Conservation (phyloP, 768 basidiomycete genomes). For the Lentinula detonsa region DNA sequence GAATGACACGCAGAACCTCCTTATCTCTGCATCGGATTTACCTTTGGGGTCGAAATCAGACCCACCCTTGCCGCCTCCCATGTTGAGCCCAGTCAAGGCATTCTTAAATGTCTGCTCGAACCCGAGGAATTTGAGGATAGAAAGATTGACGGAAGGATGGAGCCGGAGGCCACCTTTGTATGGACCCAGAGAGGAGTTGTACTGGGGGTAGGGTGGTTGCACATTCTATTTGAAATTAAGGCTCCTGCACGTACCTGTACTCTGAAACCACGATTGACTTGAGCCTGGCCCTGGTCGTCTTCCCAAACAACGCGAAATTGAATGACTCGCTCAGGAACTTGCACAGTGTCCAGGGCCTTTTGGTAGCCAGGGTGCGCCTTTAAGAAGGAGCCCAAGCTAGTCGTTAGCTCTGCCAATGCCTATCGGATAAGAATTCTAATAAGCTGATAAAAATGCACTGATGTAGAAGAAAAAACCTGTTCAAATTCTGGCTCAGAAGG, state of each 20-base stretch:
- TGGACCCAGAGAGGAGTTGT: constrained; percentile 73
- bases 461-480: constrained; percentile 14
- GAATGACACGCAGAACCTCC: constrained; percentile 66
- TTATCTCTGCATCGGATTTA: constrained; percentile 68
- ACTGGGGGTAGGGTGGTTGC: constrained; percentile 28
- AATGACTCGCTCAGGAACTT: constrained; percentile 47
- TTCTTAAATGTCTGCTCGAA: constrained; percentile 83
- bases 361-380: constrained; percentile 60
- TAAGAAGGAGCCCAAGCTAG: constrained; percentile 60
- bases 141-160: constrained; percentile 75
- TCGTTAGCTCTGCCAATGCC: constrained; percentile 62
- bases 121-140: constrained; percentile 80
- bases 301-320: constrained; percentile 80
- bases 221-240: too few relatives aligned
- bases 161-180: constrained; percentile 78
- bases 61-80: constrained; percentile 80
- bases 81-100: constrained; percentile 68
- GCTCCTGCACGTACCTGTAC: constrained; percentile 47
- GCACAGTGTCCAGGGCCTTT: constrained; percentile 59
- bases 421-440: constrained; percentile 14
- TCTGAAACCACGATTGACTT: constrained; percentile 70
- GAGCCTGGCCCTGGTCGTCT: constrained; percentile 56
- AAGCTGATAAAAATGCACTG: neutral
- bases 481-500: constrained; percentile 45
- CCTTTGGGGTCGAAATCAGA: constrained; percentile 81